phyloP scores from a whole-genome alignment of 164 flowering plant genomes.

The Santalum album region DNA sequence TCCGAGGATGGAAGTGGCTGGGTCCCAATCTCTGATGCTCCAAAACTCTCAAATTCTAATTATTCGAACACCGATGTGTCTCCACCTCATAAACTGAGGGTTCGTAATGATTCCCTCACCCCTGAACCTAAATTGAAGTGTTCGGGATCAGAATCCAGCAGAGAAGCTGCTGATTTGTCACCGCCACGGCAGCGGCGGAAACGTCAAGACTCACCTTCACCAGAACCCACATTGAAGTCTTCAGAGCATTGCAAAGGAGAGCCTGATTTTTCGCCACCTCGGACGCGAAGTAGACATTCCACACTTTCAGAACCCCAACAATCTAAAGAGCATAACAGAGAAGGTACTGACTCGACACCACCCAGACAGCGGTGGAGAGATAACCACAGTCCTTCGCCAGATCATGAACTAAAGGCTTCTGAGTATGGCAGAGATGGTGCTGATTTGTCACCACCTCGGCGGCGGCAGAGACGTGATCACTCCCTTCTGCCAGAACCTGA shows the following conservation, averaged over 20 bases:
- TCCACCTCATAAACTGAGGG: conserved; percentile 33
- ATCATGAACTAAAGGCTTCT: not conserved
- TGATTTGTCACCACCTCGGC: not conserved
- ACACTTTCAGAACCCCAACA: not conserved
- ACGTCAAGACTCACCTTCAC: not conserved
- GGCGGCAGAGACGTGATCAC: not conserved
- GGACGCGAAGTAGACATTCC: not conserved
- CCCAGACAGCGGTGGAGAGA: not conserved
- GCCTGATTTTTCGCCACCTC: conserved; percentile 6
- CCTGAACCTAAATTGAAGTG: conserved; percentile 15
- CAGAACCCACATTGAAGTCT: not conserved
- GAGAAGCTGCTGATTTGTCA: not conserved
- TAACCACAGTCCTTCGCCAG: not conserved
- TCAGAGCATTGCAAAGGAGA: conserved; percentile 1
- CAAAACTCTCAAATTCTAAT: conserved; percentile 7
- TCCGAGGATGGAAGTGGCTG: conserved; percentile 98
- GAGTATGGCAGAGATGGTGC: not conserved
- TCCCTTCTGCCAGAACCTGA: not conserved
- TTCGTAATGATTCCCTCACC: conserved; percentile 35
- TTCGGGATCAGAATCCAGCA: not conserved
- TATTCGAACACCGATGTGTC: conserved; percentile 30
- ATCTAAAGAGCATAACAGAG: not conserved
- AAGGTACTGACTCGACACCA: not conserved
- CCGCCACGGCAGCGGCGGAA: conserved; percentile 1
- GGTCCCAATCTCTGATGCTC: conserved; percentile 49